Base-by-base conservation (phyloP, 176 grass and related monocot species). In the Calamus simplicifolius region DNA sequence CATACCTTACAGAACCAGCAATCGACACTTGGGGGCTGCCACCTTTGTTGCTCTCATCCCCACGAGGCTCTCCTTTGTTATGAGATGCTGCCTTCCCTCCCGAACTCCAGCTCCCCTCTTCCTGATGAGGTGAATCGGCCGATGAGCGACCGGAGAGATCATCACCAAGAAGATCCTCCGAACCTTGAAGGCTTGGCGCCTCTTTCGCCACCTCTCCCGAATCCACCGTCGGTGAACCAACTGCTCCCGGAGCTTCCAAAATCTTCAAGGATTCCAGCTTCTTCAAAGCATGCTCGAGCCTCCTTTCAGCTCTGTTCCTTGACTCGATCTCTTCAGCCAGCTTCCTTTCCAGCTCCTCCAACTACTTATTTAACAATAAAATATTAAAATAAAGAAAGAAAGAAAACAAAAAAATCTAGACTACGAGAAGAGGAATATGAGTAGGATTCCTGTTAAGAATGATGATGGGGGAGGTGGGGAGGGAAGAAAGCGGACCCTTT, bases 201-300 rank as follows among this genome's bases (percentile, higher is more conserved):
- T 28, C 70, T 62, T 79, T 65, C 4, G 48, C 75, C 29, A 68
- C 80, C 17, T 31, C 16, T 28, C 6, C 49, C 2, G 72, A 81
- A 72, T 74, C 80, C 16, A 28, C 56, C 16, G 51, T 76, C 35
- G 67, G 54, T 54, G 82, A 84, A 14, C 35, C 15, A 27, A 51
- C 50, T 29, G 1, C 49, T 16, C 7, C 5, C 14, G n/a, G 18
- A 12, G 5, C 64, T 35, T 85, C 81, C 30, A 77, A 60, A 71
- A 81, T 82, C 67, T 86, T 92, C 50, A 93, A 70, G 18, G 94
- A 81, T 74, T 93, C 68, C 29, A 98, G 71, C 81, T 73, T 93
- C 80, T 72, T 98, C 21, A 98, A 29, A 63, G 79, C 94, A 73
- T 62, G 67, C 67, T 84, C 73, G 13, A 93, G 79, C 81, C 73